Conservation (phyloP, 148 eudicot genomes). For the Nepenthes gracilis region DNA sequence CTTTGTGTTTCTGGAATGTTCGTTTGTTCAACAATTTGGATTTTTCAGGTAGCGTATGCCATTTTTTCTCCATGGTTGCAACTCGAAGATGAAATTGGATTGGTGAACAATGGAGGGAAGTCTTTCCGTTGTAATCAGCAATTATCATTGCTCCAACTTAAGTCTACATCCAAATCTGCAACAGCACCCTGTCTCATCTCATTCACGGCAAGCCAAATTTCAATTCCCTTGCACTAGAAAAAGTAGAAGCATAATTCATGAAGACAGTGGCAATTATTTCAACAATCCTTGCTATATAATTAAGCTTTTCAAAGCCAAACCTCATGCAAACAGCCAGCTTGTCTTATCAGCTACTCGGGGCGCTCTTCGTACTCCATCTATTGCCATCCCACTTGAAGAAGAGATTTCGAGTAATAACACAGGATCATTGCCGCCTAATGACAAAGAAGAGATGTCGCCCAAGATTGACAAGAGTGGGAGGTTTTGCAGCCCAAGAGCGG, state of each 20-base stretch:
- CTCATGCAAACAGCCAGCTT: not conserved
- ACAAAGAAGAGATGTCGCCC: constrained; percentile 9
- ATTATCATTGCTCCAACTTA: not conserved
- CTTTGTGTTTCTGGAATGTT: not conserved
- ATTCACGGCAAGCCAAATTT: not conserved
- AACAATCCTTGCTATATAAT: not conserved
- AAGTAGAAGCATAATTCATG: not conserved
- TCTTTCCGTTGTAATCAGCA: not conserved
- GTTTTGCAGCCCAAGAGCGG: constrained; percentile 90
- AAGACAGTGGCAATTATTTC: not conserved
- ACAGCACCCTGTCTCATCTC: not conserved
- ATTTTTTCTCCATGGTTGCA: too few relatives aligned
- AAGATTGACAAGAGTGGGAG: constrained; percentile 72
- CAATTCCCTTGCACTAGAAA: not conserved
- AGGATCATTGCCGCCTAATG: not conserved
- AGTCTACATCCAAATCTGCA: not conserved
- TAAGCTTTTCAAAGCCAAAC: not conserved
- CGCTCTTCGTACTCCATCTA: not conserved
- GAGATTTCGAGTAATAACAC: not conserved
- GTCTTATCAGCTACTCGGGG: not conserved
- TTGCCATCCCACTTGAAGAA: not conserved
- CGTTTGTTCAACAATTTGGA: not conserved
- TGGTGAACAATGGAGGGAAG: not conserved
- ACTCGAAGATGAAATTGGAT: too few relatives aligned
- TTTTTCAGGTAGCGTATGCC: not conserved